phyloP scores from a whole-genome alignment of 345 rosid genomes.

The Punica granatum region DNA sequence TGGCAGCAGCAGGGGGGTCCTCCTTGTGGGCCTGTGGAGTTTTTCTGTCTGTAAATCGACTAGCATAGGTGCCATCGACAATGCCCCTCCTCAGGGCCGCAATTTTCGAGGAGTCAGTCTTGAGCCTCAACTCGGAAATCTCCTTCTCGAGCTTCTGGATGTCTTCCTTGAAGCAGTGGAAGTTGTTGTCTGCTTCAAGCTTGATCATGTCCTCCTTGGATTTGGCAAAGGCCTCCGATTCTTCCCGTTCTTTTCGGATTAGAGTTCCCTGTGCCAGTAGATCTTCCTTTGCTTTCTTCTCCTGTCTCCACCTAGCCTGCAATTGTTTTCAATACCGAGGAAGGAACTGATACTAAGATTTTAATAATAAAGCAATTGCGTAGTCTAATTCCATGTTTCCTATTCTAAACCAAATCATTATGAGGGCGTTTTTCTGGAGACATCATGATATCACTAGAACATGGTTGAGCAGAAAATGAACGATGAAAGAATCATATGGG shows the following conservation, averaged over 20 bases:
- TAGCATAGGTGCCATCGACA: conserved; percentile 38
- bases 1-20: not conserved
- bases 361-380: conserved; percentile 19
- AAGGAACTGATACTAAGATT: not conserved
- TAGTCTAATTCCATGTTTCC: not conserved
- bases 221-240: conserved; percentile 39
- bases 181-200: conserved; percentile 41
- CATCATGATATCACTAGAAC: not conserved
- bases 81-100: conserved; percentile 62
- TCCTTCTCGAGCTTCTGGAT: conserved; percentile 59
- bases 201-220: conserved; percentile 42
- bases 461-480: not conserved
- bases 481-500: not conserved
- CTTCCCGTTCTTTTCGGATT: conserved; percentile 46
- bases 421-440: not conserved
- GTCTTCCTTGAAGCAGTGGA: conserved; percentile 39
- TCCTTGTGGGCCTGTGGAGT: not conserved
- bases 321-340: conserved; percentile 10
- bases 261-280: conserved; percentile 29
- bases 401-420: not conserved
- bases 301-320: conserved; percentile 82
- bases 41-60: conserved; percentile 24
- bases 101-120: conserved; percentile 50
- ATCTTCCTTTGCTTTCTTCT: conserved; percentile 52
- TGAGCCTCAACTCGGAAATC: conserved; percentile 53